These are phyloP conservation scores for Ceratopteris richardii DNA, from an alignment of 75 land plant genomes.

Conservation along the genomic window DNA sequence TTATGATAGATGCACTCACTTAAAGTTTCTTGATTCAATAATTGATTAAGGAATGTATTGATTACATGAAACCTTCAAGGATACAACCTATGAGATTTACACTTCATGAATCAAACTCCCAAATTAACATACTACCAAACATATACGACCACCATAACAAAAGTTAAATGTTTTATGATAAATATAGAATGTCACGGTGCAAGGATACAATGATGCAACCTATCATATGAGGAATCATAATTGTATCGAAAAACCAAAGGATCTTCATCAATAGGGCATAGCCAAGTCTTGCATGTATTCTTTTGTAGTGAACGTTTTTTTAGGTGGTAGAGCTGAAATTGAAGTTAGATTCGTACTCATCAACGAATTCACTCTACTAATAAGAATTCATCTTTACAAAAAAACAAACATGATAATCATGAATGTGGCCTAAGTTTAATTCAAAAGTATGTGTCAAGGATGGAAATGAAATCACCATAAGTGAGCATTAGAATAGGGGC, in stretches of 20 bases:
- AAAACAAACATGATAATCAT: no score
- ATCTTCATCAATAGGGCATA: background rate
- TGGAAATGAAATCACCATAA: constrained; percentile 95
- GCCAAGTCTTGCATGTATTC: background rate
- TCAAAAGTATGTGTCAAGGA: constrained; percentile 93
- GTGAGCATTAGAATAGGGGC: constrained; percentile 98
- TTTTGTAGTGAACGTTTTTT: background rate
- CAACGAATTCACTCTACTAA: constrained; percentile 49
- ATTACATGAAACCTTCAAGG: background rate
- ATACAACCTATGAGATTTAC: background rate
- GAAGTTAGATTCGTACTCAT: background rate
- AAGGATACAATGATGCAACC: background rate
- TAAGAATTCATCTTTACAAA: constrained; percentile 67
- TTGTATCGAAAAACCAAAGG: background rate
- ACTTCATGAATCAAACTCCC: background rate
- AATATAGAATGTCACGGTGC: background rate
- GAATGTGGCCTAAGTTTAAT: no score
- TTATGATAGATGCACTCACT: no score
- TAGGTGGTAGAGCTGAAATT: background rate
- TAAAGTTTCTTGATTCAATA: no score
- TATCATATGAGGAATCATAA: background rate
- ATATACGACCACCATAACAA: background rate
- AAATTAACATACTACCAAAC: background rate
- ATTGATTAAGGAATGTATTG: no score
- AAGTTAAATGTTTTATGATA: background rate